Evolutionary conservation across 192 early-diverging fungal genomes (phyloP).

Genomic region (Piromyces sp.): DNA sequence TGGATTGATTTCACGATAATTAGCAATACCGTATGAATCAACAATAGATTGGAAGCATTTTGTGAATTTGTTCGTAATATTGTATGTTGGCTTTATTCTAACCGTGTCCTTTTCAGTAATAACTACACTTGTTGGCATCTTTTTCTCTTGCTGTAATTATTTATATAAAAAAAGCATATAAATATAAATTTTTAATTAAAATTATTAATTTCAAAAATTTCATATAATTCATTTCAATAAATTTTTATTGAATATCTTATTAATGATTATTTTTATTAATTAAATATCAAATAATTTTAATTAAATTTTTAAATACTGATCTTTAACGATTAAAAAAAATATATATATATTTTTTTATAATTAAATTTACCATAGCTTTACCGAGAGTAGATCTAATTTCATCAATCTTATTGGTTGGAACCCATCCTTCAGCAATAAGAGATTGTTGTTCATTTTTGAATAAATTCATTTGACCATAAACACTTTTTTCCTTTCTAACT

Average conservation of each 20-base stretch:
- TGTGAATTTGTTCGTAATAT: slow-evolving; percentile 91
- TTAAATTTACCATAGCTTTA: slow-evolving; percentile 38
- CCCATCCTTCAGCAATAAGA: slow-evolving; percentile 96
- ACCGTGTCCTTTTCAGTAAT: slow-evolving; percentile 70
- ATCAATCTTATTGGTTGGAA: slow-evolving; percentile 68
- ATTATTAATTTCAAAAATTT: too few species aligned
- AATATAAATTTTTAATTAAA: too few species aligned
- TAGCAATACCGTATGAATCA: slow-evolving; percentile 91
- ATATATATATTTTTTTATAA: too few species aligned
- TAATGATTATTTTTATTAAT: too few species aligned
- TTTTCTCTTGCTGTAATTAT: slow-evolving; percentile 12
- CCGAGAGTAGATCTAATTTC: slow-evolving; percentile 68
- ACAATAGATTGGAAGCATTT: slow-evolving; percentile 88
- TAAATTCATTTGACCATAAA: slow-evolving; percentile 88
- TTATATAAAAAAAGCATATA: too few species aligned
- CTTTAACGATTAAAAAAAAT: too few species aligned
- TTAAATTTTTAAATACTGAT: too few species aligned
- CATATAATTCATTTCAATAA: too few species aligned
- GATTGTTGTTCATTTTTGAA: slow-evolving; percentile 82
- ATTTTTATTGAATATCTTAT: too few species aligned
- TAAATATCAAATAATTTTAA: too few species aligned
- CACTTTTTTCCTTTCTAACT: slow-evolving; percentile 92
- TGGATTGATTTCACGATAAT: slow-evolving; percentile 94
- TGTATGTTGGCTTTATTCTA: slow-evolving; percentile 83
- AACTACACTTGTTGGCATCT: slow-evolving; percentile 35